Conservation (phyloP, 2,329 filamentous ascomycete genomes). For the Colletotrichum sp. region DNA sequence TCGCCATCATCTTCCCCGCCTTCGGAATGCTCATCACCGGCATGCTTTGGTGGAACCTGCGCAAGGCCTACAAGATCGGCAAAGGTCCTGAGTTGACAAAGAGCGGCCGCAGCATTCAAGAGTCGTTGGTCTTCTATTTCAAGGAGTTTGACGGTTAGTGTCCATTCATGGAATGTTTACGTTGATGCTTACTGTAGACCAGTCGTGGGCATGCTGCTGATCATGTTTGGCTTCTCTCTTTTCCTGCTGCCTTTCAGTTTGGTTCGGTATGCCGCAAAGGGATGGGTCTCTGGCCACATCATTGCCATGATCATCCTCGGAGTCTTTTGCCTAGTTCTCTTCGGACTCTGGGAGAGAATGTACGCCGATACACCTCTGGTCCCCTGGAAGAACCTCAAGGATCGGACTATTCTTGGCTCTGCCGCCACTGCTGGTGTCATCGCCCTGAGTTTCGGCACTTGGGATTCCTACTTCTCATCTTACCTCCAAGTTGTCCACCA, state of each 20-base stretch:
- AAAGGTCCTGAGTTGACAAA: conserved; percentile 19
- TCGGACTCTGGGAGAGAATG: conserved; percentile 43
- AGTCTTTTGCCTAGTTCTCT: conserved; percentile 4
- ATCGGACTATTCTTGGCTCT: conserved; percentile 27
- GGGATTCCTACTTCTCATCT: conserved; percentile 40
- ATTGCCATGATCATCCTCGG: conserved; percentile 41
- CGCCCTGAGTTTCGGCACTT: conserved; percentile 42
- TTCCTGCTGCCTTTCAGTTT: conserved; percentile 65
- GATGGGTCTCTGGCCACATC: conserved; percentile 47
- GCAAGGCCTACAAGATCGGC: conserved; percentile 19
- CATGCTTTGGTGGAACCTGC: conserved; percentile 18
- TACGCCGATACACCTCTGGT: conserved; percentile 53
- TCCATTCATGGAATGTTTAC: accelerated
- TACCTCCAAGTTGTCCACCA: conserved; percentile 42
- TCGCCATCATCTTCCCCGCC: conserved; percentile 59
- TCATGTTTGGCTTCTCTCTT: conserved; percentile 53
- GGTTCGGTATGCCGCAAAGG: conserved; percentile 43
- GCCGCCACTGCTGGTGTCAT: conserved; percentile 45
- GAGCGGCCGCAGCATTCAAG: conserved; percentile 26
- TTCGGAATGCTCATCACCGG: conserved; percentile 3
- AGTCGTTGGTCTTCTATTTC: conserved; percentile 21
- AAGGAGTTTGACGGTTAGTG: conserved; percentile 31
- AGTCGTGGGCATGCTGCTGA: conserved; percentile 51
- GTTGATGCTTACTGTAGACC: not conserved
- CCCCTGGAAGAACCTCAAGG: conserved; percentile 41